A percentile compares a stretch with the other conserved stretches of the same genome.
phyloP scores from a whole-genome alignment of 1,284 basidiomycete genomes.

The Ceratobasidium sp. region DNA sequence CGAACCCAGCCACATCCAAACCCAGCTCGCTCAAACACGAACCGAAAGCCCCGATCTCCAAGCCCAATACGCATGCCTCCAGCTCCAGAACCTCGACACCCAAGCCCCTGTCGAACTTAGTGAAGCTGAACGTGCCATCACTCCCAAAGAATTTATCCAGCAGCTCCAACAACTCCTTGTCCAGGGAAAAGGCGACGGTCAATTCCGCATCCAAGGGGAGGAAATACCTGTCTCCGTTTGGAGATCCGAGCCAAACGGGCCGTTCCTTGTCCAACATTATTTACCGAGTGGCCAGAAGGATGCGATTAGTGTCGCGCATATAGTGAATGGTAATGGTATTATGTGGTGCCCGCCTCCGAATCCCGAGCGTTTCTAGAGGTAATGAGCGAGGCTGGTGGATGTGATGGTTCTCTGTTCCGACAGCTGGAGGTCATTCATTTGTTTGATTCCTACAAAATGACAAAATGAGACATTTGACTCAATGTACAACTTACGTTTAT shows the following conservation, averaged over 20 bases:
- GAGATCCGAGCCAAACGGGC: background rate
- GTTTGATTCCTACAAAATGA: no score
- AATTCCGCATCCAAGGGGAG: constrained; percentile 25
- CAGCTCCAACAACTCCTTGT: constrained; percentile 8
- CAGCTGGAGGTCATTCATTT: no score
- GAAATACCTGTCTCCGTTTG: constrained; percentile 16
- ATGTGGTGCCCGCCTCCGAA: constrained; percentile 33
- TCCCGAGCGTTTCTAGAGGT: background rate
- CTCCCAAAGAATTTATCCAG: constrained; percentile 14
- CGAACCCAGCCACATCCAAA: no score
- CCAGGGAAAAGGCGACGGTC: background rate
- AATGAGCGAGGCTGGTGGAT: no score
- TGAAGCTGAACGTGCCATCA: background rate
- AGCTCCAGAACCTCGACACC: no score
- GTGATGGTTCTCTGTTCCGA: no score
- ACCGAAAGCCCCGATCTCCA: no score
- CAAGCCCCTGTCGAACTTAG: no score
- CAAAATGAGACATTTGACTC: no score
- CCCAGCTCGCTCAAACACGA: no score
- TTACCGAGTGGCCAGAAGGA: constrained; percentile 16
- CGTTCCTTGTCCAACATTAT: constrained; percentile 31
- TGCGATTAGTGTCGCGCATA: constrained; percentile 30
- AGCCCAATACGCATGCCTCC: no score
- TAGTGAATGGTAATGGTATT: constrained; percentile 18
- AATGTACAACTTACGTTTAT: no score